Evolutionary conservation across 352 stramenopile genomes (phyloP).

Genomic region (Hyphochytrium catenoides): DNA sequence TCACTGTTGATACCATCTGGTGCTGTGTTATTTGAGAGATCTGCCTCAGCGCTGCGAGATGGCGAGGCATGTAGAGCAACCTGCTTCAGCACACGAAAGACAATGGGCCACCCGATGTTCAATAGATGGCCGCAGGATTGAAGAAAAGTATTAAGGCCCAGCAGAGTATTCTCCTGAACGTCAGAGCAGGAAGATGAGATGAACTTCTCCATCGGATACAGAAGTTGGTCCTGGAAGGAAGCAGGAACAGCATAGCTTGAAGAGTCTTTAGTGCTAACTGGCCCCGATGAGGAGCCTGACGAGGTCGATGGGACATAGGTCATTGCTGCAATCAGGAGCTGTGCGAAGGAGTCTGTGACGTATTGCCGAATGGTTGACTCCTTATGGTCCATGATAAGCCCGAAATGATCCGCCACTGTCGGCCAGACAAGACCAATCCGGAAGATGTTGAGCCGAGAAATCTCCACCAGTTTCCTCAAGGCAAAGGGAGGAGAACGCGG

Average conservation of each 20-base stretch:
- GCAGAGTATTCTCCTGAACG: slow-evolving; percentile 26
- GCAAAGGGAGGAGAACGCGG: slow-evolving; percentile 10
- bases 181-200: neutral
- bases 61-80: slow-evolving; percentile 41
- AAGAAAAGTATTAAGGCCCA: slow-evolving; percentile 39
- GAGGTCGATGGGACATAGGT: neutral
- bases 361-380: neutral
- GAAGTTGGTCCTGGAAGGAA: no score
- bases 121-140: slow-evolving; percentile 45
- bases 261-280: no score
- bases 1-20: neutral
- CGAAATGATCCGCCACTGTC: slow-evolving; percentile 2
- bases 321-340: slow-evolving; percentile 1
- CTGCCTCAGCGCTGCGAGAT: slow-evolving; percentile 19
- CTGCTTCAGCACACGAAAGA: slow-evolving; percentile 33
- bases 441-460: slow-evolving; percentile 8
- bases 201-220: neutral
- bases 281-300: neutral
- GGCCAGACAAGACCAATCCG: slow-evolving; percentile 8
- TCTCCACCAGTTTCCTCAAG: slow-evolving; percentile 10
- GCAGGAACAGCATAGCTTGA: no score
- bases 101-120: slow-evolving; percentile 29
- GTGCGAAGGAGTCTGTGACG: neutral
- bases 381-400: neutral
- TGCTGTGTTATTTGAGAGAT: neutral